A percentile compares a stretch with the other conserved stretches of the same genome.
These are phyloP conservation scores for Termitomyces sp. DNA, from an alignment of 768 basidiomycete genomes.

Conservation along the genomic window DNA sequence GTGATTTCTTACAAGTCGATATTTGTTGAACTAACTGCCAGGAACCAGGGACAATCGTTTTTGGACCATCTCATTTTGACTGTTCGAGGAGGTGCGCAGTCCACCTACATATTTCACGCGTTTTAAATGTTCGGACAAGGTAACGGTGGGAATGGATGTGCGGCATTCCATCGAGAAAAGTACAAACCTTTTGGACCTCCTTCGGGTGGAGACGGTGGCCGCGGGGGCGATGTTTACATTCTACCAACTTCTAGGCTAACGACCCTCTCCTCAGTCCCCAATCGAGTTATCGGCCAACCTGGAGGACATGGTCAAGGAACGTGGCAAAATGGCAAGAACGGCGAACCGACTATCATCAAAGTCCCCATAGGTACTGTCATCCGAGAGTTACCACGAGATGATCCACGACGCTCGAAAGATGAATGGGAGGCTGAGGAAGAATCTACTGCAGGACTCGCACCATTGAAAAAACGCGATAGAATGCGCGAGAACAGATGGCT, in stretches of 20 bases:
- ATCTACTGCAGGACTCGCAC: conserved; percentile 38
- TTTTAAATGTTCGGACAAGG: conserved; percentile 36
- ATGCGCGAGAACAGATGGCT: conserved; percentile 70
- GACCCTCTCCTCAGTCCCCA: conserved; percentile 67
- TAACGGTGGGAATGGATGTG: conserved; percentile 85
- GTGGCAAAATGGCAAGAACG: conserved; percentile 80
- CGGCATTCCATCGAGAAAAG: conserved; percentile 90
- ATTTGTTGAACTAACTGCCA: conserved; percentile 6
- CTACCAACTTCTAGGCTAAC: conserved; percentile 73
- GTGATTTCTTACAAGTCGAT: conserved; percentile 15
- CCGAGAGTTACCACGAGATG: conserved; percentile 61
- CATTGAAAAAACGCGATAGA: conserved; percentile 44
- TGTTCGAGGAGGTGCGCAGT: conserved; percentile 59
- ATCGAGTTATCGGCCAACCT: conserved; percentile 57
- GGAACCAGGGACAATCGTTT: conserved; percentile 65
- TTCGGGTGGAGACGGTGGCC: conserved; percentile 90
- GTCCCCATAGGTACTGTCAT: conserved; percentile 93
- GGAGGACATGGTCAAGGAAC: conserved; percentile 78
- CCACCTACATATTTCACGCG: not conserved
- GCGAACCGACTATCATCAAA: conserved; percentile 63
- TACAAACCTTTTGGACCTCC: conserved; percentile 81
- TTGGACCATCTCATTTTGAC: conserved; percentile 80
- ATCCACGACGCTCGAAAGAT: conserved; percentile 57
- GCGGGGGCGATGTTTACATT: conserved; percentile 84
- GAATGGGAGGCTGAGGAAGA: conserved; percentile 75